A percentile compares a stretch with the other conserved stretches of the same genome.
These are phyloP conservation scores for Capronia coronata DNA, from an alignment of 2,329 filamentous ascomycete species.

Conservation along the genomic window DNA sequence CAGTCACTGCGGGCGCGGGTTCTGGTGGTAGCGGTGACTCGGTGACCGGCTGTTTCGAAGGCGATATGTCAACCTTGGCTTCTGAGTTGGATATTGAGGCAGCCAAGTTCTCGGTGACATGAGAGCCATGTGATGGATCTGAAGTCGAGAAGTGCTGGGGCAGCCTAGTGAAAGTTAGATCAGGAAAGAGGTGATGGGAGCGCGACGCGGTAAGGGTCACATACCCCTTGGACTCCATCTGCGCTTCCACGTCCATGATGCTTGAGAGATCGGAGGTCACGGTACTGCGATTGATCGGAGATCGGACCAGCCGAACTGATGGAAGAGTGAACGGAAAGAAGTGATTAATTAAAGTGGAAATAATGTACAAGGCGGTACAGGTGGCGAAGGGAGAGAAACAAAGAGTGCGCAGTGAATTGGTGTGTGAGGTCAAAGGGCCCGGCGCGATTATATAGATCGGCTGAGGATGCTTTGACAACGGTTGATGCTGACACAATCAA, in stretches of 20 bases:
- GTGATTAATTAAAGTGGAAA: conserved; percentile 19
- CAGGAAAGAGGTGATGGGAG: background rate
- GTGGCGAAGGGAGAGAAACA: conserved; percentile 10
- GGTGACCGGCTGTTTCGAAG: conserved; percentile 6
- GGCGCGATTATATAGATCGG: conserved; percentile 12
- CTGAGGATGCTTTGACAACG: conserved; percentile 9
- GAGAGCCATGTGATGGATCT: conserved; percentile 21
- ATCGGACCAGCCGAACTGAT: conserved; percentile 24
- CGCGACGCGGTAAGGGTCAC: conserved; percentile 6
- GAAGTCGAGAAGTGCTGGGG: conserved; percentile 27
- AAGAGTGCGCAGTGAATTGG: conserved; percentile 9
- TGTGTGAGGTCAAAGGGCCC: background rate
- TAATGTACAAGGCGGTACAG: conserved; percentile 17
- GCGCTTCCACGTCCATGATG: conserved; percentile 28
- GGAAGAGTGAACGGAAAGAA: conserved; percentile 1
- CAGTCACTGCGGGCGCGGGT: conserved; percentile 4
- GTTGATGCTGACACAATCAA: conserved; percentile 27
- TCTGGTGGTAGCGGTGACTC: conserved; percentile 9
- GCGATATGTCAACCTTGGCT: conserved; percentile 7
- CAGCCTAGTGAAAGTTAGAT: conserved; percentile 22
- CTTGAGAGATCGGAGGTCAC: conserved; percentile 6
- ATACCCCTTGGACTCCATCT: conserved; percentile 28
- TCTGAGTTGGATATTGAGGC: conserved; percentile 28
- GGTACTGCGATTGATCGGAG: background rate
- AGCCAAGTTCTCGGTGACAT: conserved; percentile 23